Conservation (phyloP, 805 yeast species). For the Kodamaea jinghongensis region DNA sequence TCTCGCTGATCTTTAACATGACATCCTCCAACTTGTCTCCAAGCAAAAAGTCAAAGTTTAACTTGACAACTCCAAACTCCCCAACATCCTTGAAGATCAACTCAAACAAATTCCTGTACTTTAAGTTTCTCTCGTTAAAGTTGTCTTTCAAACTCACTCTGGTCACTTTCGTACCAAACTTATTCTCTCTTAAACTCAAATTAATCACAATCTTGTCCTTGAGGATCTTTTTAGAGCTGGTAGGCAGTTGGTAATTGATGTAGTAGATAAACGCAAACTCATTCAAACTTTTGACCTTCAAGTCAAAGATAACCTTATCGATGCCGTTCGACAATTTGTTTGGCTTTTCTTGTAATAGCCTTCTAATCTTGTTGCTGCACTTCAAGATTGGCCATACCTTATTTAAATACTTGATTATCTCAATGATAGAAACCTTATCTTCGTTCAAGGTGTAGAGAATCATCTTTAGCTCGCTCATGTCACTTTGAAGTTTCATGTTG, state of each 20-base stretch:
- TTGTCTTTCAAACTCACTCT: constrained; percentile 37
- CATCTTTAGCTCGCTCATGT: constrained; percentile 14
- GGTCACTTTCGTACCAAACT: constrained; percentile 26
- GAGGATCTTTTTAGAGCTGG: constrained; percentile 30
- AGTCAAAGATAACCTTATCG: constrained; percentile 29
- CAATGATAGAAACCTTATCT: constrained; percentile 19
- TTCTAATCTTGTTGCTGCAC: constrained; percentile 19
- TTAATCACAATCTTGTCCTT: constrained; percentile 30
- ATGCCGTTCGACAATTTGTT: constrained; percentile 30
- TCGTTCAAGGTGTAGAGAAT: neutral
- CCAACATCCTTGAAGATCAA: constrained; percentile 27
- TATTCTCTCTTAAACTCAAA: constrained; percentile 20
- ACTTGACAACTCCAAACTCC: constrained; percentile 27
- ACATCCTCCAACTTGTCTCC: constrained; percentile 23
- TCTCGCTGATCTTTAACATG: constrained; percentile 29
- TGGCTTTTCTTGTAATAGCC: constrained; percentile 12
- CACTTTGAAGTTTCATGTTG: constrained; percentile 20
- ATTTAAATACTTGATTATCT: constrained; percentile 33
- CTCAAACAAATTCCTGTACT: constrained; percentile 39
- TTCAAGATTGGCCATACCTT: constrained; percentile 29
- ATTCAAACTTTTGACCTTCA: constrained; percentile 29
- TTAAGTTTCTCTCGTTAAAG: constrained; percentile 33
- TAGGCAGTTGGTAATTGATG: constrained; percentile 24
- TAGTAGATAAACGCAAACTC: constrained; percentile 30
- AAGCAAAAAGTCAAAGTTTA: constrained; percentile 39